Evolutionary conservation across 106 monocot species (phyloP).

Genomic region (Dendrobium huoshanense): DNA sequence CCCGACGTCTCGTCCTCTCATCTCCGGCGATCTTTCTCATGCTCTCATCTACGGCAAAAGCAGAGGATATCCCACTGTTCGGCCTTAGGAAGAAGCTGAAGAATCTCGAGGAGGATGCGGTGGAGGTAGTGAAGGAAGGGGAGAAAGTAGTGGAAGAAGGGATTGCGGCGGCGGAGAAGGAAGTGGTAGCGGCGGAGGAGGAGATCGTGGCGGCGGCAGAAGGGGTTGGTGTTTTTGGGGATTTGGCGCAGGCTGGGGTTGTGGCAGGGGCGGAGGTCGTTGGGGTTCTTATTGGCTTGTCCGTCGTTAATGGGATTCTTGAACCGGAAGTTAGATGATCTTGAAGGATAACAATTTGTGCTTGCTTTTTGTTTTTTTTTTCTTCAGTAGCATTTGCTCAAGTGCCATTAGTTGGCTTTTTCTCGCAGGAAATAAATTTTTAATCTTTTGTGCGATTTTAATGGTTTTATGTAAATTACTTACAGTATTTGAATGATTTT

Average conservation of each 20-base stretch:
- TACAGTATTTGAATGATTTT: background rate
- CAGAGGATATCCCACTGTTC: slow-evolving; percentile 63
- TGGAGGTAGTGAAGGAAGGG: slow-evolving; percentile 42
- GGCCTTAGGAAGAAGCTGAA: slow-evolving; percentile 63
- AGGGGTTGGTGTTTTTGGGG: slow-evolving; percentile 28
- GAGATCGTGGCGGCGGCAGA: background rate
- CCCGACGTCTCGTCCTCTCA: background rate
- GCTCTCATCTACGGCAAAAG: slow-evolving; percentile 16
- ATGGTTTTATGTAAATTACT: background rate
- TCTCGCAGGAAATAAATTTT: background rate
- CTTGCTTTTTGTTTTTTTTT: background rate
- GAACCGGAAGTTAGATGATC: slow-evolving; percentile 47
- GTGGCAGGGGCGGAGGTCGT: slow-evolving; percentile 78
- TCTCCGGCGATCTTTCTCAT: slow-evolving; percentile 12
- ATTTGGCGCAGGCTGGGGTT: slow-evolving; percentile 55
- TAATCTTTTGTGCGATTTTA: background rate
- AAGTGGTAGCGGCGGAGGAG: slow-evolving; percentile 24
- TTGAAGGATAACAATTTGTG: background rate
- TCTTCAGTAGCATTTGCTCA: background rate
- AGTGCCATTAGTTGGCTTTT: background rate
- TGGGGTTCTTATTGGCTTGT: slow-evolving; percentile 60
- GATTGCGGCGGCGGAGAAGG: slow-evolving; percentile 30
- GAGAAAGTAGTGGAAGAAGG: slow-evolving; percentile 33
- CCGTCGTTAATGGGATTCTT: slow-evolving; percentile 87
- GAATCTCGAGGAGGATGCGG: slow-evolving; percentile 69